Evolutionary conservation across 768 basidiomycete species (phyloP).

Genomic region (Tulasnella calospora): DNA sequence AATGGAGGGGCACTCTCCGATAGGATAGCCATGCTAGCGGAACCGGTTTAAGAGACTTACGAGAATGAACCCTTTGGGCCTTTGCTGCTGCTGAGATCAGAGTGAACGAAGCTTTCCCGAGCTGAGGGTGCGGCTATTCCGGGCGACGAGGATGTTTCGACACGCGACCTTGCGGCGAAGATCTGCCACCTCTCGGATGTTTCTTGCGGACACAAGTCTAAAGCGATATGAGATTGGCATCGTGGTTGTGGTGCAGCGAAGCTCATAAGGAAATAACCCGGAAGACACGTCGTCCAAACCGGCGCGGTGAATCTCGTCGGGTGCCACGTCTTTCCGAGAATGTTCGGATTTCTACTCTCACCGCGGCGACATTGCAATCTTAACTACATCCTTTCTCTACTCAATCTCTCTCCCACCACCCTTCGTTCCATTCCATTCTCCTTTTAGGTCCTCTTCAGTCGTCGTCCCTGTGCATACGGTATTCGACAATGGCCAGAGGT

Average conservation of each 20-base stretch:
- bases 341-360: conserved; percentile 15
- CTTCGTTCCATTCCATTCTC: neutral
- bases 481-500: conserved; percentile 38
- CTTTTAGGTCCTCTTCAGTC: neutral
- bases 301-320: neutral
- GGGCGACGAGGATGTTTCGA: neutral
- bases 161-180: neutral
- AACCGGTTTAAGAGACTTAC: neutral
- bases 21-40: neutral
- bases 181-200: conserved; percentile 5
- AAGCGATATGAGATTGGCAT: neutral
- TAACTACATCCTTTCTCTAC: neutral
- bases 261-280: conserved; percentile 1
- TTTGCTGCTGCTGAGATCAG: neutral
- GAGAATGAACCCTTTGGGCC: neutral
- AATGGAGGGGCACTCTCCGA: neutral
- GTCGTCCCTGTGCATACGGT: neutral
- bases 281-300: conserved; percentile 1
- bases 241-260: conserved; percentile 4
- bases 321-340: conserved; percentile 8
- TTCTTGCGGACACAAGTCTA: neutral
- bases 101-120: conserved; percentile 3
- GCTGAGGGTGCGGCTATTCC: neutral
- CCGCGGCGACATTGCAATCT: conserved; percentile 9
- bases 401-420: neutral